Conservation (phyloP, 352 stramenopile genomes). For the Pythium phragmitis region DNA sequence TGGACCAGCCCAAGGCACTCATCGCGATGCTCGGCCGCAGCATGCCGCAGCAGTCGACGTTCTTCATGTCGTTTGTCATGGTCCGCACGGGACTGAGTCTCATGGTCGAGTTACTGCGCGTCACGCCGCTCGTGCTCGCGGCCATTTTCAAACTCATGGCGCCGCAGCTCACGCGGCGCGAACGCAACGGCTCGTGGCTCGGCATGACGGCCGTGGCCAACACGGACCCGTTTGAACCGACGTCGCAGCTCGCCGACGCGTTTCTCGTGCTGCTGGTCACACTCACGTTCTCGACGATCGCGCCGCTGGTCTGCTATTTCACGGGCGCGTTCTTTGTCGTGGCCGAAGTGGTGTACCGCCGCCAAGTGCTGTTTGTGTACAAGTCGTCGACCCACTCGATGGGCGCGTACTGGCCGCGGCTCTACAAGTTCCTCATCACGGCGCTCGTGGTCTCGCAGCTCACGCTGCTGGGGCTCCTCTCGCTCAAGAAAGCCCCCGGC, state of each 20-base stretch:
- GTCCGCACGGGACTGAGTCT: conserved; percentile 61
- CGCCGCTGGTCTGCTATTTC: conserved; percentile 78
- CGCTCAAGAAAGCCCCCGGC: conserved; percentile 63
- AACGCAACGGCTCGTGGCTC: conserved; percentile 55
- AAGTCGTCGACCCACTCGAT: conserved; percentile 49
- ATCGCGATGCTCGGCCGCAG: conserved; percentile 70
- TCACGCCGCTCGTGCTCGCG: conserved; percentile 49
- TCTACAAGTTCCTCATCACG: conserved; percentile 77
- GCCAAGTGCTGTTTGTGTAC: conserved; percentile 75
- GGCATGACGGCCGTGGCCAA: conserved; percentile 48
- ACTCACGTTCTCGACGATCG: conserved; percentile 77
- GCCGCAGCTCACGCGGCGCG: conserved; percentile 58
- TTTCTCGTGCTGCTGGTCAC: conserved; percentile 75
- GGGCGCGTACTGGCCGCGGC: conserved; percentile 70
- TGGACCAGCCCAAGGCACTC: conserved; percentile 67
- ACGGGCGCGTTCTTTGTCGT: conserved; percentile 68
- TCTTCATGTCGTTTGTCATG: conserved; percentile 85
- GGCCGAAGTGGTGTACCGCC: conserved; percentile 68
- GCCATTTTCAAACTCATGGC: conserved; percentile 52
- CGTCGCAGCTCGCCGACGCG: conserved; percentile 50
- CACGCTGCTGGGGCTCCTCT: conserved; percentile 76
- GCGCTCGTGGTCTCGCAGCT: conserved; percentile 72
- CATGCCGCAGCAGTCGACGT: conserved; percentile 82
- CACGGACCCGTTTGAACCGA: conserved; percentile 63
- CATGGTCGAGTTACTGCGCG: conserved; percentile 59